Evolutionary conservation across 495 filamentous ascomycete genomes (phyloP), one percentile per base, ranked within the genome.

Genomic region (Penicillium paxilli): DNA sequence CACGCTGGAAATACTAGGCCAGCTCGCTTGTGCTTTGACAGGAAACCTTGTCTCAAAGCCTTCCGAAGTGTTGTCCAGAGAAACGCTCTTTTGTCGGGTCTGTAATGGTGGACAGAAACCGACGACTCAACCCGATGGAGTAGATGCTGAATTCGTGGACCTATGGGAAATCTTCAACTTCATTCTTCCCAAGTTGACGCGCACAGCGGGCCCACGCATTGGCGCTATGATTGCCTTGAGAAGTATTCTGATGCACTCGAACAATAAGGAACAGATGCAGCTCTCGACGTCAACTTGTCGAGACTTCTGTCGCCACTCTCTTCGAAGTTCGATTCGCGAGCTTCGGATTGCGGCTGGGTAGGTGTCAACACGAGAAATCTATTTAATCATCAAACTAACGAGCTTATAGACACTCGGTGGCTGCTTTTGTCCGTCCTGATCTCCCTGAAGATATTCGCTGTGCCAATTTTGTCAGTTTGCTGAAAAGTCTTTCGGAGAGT

Each of bases 251-350:
- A 78, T 78, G 42, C 91, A 95, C 69, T 83, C 82, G 0, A 65
- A 69, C 2, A 72, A 78, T 50, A 41, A 69, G 6, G 69, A 73
- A 10, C 75, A 88, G 51, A 69, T 93, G 51, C 82, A 91, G 54
- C 69, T 97, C 3, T 79, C 82, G 33, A 73, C 62, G 5, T 91
- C 88, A 7, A 54, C 68, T 1, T 73, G 88, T 37, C 92, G 90
- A 0, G 84, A 91, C 61, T 91, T 89, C 79, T 94, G 90, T 62
- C 67, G 98, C 2, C 80, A 85, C 51, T 90, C 88, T 2, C 72
- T 96, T 19, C 81, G 83, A 44, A 96, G 92, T 64, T 93, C 92
- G 6, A 68, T 88, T 20, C 83, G 94, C 63, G 94, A 98, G 63
- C 74, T 98, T 45, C 86, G 94, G 11, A 80, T 96, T 63, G 88